Base-by-base conservation (phyloP, 441 rosid genomes). In the Gossypium lobatum region DNA sequence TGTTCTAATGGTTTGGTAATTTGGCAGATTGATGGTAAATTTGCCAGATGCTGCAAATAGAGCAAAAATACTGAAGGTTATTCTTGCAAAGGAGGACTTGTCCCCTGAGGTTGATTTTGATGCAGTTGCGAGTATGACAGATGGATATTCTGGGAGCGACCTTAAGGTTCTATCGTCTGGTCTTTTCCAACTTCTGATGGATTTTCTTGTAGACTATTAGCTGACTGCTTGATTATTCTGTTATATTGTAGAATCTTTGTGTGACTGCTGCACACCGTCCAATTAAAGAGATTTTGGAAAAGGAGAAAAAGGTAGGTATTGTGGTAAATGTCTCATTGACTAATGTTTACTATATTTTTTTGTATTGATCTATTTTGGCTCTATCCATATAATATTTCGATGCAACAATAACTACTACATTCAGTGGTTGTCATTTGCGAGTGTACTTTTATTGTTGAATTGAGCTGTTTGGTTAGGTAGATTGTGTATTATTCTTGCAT, bases 121-220 rank as follows among this genome's bases (percentile, higher is more conserved):
- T 82, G 86, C 88, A 13, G 50, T 91, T 79, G 98, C 97, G n/a
- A 85, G 76, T 69, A 84, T 91, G 90, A 87, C 93, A 0, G 95
- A 89, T 78, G 98, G 97, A 73, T 91, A 93, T 79, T 93, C 96
- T 58, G 98, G 97, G 79, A 93, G 98, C 75, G 97, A 93, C 82
- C 92, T 91, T 28, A 93, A 91, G 95, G 98, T 91, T 37, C 80
- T 84, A 83, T 79, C 46, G 53, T 57, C 64, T 55, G 18, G 23
- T 18, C 76, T 42, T 73, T 62, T 53, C 23, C 53, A 45, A 11
- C 71, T 28, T 68, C 18, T 25, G 45, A 39, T 60, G 28, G 63
- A 21, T 52, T 67, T 39, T 4, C 20, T 45, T 28, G 1, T 59
- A 45, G 16, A 48, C 37, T 75, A n/a, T 25, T 11, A 59, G 42